Evolutionary conservation across 176 grass and related monocot species (phyloP).

Genomic region (Thalia dealbata): DNA sequence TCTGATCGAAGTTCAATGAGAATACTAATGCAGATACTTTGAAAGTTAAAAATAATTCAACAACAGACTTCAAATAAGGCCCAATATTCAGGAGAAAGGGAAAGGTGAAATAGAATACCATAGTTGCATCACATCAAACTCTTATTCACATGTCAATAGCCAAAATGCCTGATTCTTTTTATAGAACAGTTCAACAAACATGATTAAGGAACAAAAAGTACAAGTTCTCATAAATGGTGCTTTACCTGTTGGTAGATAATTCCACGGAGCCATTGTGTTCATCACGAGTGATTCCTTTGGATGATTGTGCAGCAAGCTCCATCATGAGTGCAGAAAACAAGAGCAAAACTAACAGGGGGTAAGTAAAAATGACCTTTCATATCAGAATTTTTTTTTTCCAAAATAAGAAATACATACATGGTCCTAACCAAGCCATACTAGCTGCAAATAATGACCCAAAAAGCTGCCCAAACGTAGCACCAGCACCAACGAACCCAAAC

Average conservation of each 20-base stretch:
- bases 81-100: too few species aligned
- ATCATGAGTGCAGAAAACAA: constrained; percentile 74
- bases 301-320: constrained; percentile 71
- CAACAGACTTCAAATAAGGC: too few species aligned
- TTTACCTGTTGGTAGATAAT: constrained; percentile 40
- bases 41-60: too few species aligned
- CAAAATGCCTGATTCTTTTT: too few species aligned
- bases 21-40: too few species aligned
- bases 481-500: constrained; percentile 88
- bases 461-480: constrained; percentile 85
- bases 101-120: too few species aligned
- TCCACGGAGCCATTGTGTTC: constrained; percentile 35
- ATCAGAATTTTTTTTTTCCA: neutral
- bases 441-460: constrained; percentile 86
- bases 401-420: constrained; percentile 49
- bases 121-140: too few species aligned
- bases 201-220: too few species aligned
- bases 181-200: too few species aligned
- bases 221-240: neutral
- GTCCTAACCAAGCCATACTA: constrained; percentile 80
- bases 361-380: neutral
- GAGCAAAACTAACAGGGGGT: constrained; percentile 52
- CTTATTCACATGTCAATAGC: too few species aligned
- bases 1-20: too few species aligned
- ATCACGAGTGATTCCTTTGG: constrained; percentile 72